Evolutionary conservation across 2,329 filamentous ascomycete genomes (phyloP).

Genomic region (Penicillium corylophilum): DNA sequence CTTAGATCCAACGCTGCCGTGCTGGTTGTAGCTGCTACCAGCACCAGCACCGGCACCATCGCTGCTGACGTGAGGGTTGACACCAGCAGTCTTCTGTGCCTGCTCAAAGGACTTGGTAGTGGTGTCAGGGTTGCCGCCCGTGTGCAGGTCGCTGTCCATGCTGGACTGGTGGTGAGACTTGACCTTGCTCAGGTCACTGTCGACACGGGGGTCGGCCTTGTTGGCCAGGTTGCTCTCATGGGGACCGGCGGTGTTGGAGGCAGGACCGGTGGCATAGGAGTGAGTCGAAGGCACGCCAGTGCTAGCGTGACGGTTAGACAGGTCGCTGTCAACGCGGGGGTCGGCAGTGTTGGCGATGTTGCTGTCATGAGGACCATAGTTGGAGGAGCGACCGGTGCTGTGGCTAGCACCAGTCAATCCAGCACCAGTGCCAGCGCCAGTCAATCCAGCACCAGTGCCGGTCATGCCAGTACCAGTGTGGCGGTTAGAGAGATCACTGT

Average conservation of each 20-base stretch:
- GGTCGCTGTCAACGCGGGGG: slow-evolving; percentile 17
- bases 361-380: slow-evolving; percentile 17
- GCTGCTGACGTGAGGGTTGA: too few relatives aligned
- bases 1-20: background rate
- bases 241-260: slow-evolving; percentile 14
- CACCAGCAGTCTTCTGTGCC: slow-evolving; percentile 10
- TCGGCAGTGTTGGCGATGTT: slow-evolving; percentile 13
- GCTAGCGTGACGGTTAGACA: background rate
- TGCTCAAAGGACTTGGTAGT: slow-evolving; percentile 20
- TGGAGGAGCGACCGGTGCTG: slow-evolving; percentile 11
- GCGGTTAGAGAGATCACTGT: slow-evolving; percentile 4
- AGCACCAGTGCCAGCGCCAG: background rate
- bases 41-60: background rate
- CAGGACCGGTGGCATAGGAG: slow-evolving; percentile 11
- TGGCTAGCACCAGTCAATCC: background rate
- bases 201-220: slow-evolving; percentile 9
- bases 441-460: background rate
- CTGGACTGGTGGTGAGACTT: slow-evolving; percentile 12
- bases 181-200: slow-evolving; percentile 13
- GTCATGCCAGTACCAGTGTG: slow-evolving; percentile 1
- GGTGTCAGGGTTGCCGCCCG: slow-evolving; percentile 13
- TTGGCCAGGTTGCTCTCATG: slow-evolving; percentile 15
- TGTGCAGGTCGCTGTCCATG: slow-evolving; percentile 13
- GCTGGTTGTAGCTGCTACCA: slow-evolving; percentile 18
- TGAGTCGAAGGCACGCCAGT: slow-evolving; percentile 1